Base-by-base conservation (phyloP, 2,329 filamentous ascomycete genomes). In the Aspergillus viridinutans region DNA sequence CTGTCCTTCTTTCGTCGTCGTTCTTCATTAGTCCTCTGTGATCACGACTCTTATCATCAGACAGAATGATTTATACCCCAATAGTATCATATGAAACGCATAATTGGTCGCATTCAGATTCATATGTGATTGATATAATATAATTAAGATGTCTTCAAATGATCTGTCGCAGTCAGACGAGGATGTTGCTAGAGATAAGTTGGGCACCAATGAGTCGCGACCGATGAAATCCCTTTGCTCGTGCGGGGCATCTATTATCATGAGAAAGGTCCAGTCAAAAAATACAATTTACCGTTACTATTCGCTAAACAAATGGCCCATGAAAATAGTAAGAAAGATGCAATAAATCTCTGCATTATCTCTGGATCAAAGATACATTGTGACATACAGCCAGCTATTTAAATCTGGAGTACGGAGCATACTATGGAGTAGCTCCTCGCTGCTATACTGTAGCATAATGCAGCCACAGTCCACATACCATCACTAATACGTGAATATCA, bases 31-130 rank as follows among this genome's bases (percentile, higher is more conserved):
- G 23, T 12, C 21, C 23, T 23, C 2, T 14, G 10, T 45, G 42
- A 26, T 47, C 43, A 47, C 35, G 56, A 55, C 45, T 58, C 23
- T 48, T 42, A 47, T 49, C 32, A 49, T 28, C 49, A 20, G 54
- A 32, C 42, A 40, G 51, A 49, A 25, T 54, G 23, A 32, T 32
- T 6, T 25, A 48, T 50, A 49, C 29, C 43, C 43, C 21, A 25
- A 26, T 47, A 47, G 43, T 47, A 47, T 26, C 43, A 26, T 47
- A 25, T 47, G 21, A 43, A 43, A 43, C 10, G 4, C 9, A 17
- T 14, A 26, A 23, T 47, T 25, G 21, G 2, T 25, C 9, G 6
- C 10, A 23, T 47, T 21, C 12, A 26, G 5, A 14, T 26, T 23
- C 21, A 14, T 23, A 4, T 47, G 4, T 14, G 23, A 25, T 47